These are phyloP conservation scores for Claviceps pusilla DNA, from an alignment of 2,329 filamentous ascomycete genomes.

Conservation along the genomic window DNA sequence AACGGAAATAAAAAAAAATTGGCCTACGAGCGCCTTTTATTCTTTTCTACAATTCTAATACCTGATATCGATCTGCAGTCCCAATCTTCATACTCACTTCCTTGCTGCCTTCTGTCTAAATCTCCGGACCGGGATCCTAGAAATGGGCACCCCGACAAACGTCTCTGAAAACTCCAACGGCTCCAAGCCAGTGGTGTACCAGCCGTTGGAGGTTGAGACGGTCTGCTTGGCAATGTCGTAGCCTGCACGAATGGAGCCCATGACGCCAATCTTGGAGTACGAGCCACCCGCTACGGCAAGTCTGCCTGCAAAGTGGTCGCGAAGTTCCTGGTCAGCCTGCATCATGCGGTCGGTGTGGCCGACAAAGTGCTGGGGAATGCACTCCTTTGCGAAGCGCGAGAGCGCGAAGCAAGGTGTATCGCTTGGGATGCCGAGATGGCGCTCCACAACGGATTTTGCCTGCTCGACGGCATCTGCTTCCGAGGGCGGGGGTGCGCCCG, in stretches of 20 bases:
- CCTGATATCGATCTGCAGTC: background rate
- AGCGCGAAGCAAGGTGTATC: conserved; percentile 45
- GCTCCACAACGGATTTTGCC: conserved; percentile 52
- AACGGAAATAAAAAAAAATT: background rate
- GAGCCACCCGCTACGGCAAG: conserved; percentile 49
- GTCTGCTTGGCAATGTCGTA: conserved; percentile 16
- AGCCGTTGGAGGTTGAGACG: conserved; percentile 6
- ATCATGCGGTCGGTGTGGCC: conserved; percentile 55
- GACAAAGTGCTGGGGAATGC: conserved; percentile 81
- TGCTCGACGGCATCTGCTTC: conserved; percentile 52
- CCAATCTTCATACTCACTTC: background rate
- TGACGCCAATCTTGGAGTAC: conserved; percentile 36
- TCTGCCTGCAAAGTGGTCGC: conserved; percentile 40
- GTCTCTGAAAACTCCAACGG: conserved; percentile 10
- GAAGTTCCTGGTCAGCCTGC: conserved; percentile 38
- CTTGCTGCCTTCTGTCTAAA: conserved; percentile 3
- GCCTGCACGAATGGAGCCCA: conserved; percentile 33
- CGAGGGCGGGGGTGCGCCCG: conserved; percentile 30
- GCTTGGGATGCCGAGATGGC: conserved; percentile 56
- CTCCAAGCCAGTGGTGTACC: conserved; percentile 17
- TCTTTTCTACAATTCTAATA: background rate
- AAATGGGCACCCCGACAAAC: conserved; percentile 13
- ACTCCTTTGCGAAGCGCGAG: conserved; percentile 47
- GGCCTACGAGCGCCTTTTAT: background rate
- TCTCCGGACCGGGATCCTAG: conserved; percentile 14